Base-by-base conservation (phyloP, 495 filamentous ascomycete genomes). In the Halenospora varia region DNA sequence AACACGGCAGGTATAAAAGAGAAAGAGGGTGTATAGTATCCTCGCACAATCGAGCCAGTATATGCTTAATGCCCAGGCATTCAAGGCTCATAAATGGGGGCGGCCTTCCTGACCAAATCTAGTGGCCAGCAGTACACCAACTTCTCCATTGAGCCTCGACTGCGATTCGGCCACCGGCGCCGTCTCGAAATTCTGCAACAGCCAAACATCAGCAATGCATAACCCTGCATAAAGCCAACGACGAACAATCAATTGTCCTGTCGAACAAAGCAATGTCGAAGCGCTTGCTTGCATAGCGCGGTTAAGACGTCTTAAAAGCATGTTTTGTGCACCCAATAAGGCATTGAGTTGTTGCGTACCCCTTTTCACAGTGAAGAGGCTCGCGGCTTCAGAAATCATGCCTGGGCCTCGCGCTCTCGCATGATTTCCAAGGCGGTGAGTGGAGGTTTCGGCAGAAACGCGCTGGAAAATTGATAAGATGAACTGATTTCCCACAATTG, bases 281-380 rank as follows among this genome's bases (percentile, higher is more conserved):
- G 62, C 62, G 62, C 58, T 56, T 61, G 59, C 45, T 51, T 20
- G 48, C 55, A 61, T 59, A 61, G 55, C 55, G 55, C 59, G 58
- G 46, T 48, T 41, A 59, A 45, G 13, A 55, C 35, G 11, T 25
- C 55, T 40, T 61, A 56, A 48, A 41, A 52, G 26, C 1, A 51
- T 45, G 48, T n/a, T 57, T 23, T 19, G n/a, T 9, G 17, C 25
- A 20, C 24, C 62, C 55, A 65, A 20, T 65, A 40, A 55, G 51
- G 52, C 39, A 10, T 2, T 23, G 19, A 46, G 8, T 9, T 17
- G 2, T 40, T 45, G 50, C 45, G 55, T 48, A 11, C 55, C 62
- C 62, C 56, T 59, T 59, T 61, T 55, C 15, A n/a, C 17, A 22
- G 19, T 61, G 57, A 60, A 29, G 3, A 46, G 4, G 13, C 8